phyloP scores from a whole-genome alignment of 768 basidiomycete species.

The Coprinopsis sp. region DNA sequence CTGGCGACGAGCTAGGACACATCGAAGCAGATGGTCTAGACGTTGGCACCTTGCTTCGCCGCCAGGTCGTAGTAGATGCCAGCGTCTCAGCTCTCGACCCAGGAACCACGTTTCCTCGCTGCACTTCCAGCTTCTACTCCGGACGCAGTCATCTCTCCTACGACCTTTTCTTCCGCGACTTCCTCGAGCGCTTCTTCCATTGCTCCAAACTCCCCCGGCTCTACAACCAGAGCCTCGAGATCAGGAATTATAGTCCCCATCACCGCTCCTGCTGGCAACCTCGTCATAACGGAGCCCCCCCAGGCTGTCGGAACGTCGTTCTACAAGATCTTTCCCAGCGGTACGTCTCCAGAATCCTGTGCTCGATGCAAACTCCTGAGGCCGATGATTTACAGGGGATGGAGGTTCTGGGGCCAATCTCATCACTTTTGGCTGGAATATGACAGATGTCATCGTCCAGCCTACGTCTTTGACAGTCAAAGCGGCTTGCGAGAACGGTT shows the following conservation, averaged over 20 bases:
- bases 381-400: background rate
- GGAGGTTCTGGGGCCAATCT: conserved; percentile 7
- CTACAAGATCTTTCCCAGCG: conserved; percentile 70
- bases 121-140: too few species aligned
- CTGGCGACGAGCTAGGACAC: too few species aligned
- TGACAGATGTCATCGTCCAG: conserved; percentile 59
- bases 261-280: conserved; percentile 31
- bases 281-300: conserved; percentile 71
- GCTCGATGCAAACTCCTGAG: background rate
- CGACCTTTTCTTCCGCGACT: too few species aligned
- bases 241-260: conserved; percentile 3
- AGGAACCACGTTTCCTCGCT: too few species aligned
- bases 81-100: too few species aligned
- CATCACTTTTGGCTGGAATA: conserved; percentile 89
- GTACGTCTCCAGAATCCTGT: conserved; percentile 20
- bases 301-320: conserved; percentile 55
- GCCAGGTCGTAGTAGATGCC: too few species aligned
- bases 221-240: too few species aligned
- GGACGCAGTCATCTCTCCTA: too few species aligned
- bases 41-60: too few species aligned
- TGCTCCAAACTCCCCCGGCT: too few species aligned
- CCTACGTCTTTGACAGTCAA: conserved; percentile 73
- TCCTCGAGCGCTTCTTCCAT: too few species aligned
- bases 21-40: too few species aligned
- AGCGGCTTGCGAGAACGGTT: conserved; percentile 74